Evolutionary conservation across 768 basidiomycete genomes (phyloP).

Genomic region (Suillus subluteus): DNA sequence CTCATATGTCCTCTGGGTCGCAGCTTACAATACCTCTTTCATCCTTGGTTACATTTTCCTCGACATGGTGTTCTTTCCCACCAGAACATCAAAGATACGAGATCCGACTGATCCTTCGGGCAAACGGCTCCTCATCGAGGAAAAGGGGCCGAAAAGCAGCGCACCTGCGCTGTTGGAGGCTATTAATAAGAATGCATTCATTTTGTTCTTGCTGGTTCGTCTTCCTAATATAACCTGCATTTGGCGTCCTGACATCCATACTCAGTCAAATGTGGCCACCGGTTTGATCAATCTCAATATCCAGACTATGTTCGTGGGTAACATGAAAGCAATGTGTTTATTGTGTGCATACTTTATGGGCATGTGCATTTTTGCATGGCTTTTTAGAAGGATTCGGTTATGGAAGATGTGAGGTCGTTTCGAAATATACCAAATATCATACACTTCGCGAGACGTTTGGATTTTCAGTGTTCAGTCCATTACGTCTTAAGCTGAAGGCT

Average conservation of each 20-base stretch:
- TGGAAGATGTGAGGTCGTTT: conserved; percentile 28
- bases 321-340: conserved; percentile 60
- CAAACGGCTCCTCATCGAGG: conserved; percentile 29
- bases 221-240: neutral
- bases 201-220: conserved; percentile 81
- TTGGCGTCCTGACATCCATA: conserved; percentile 5
- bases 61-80: conserved; percentile 70
- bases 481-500: neutral
- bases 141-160: conserved; percentile 23
- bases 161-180: conserved; percentile 70
- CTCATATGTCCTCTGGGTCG: conserved; percentile 87
- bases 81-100: conserved; percentile 36
- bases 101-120: conserved; percentile 27
- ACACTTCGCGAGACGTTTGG: neutral
- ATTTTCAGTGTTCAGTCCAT: neutral
- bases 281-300: conserved; percentile 83
- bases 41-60: conserved; percentile 79
- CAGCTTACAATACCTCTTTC: conserved; percentile 87
- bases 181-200: conserved; percentile 80
- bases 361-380: conserved; percentile 70
- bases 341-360: conserved; percentile 61
- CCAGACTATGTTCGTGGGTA: conserved; percentile 76
- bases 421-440: neutral
- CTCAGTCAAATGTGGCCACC: conserved; percentile 85
- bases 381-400: conserved; percentile 38